Percentiles rank a stretch among this genome's conserved stretches.
Conservation (phyloP, 2,329 filamentous ascomycete genomes). For the Claviceps citrina region DNA sequence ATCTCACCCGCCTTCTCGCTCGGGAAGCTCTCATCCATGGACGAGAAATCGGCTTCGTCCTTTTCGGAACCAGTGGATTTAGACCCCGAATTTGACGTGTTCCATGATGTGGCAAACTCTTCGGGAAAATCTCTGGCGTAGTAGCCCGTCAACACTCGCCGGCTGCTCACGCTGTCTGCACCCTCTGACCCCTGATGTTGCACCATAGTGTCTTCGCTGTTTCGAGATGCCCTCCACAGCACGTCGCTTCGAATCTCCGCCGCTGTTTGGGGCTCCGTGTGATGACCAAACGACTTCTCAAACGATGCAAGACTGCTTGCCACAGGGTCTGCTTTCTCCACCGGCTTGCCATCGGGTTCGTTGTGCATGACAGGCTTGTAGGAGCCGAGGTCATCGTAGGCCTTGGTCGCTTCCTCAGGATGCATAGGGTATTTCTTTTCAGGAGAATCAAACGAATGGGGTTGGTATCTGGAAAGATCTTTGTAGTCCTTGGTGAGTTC, state of each 20-base stretch:
- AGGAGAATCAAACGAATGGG: constrained; percentile 14
- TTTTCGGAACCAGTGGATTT: constrained; percentile 12
- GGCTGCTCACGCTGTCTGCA: constrained; percentile 2
- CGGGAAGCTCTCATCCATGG: constrained; percentile 28
- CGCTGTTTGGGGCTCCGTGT: constrained; percentile 14
- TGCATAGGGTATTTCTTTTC: constrained; percentile 14
- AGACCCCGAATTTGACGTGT: constrained; percentile 13
- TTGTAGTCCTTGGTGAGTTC: constrained; percentile 24
- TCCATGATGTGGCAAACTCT: constrained; percentile 32
- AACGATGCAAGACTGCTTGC: constrained; percentile 22
- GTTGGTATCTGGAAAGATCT: constrained; percentile 27
- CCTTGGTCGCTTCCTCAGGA: constrained; percentile 21
- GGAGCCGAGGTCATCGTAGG: constrained; percentile 25
- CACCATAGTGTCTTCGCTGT: constrained; percentile 8
- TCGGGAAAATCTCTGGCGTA: constrained; percentile 37
- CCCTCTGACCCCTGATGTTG: constrained; percentile 6
- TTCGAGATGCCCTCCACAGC: constrained; percentile 13
- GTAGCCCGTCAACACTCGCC: constrained; percentile 27
- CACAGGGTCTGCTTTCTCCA: constrained; percentile 17
- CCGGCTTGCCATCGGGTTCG: constrained; percentile 18
- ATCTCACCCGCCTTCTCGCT: constrained; percentile 10
- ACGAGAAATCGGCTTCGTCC: constrained; percentile 19
- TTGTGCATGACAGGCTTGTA: constrained; percentile 24
- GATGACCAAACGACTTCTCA: constrained; percentile 13
- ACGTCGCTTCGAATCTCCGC: constrained; percentile 18